phyloP scores from a whole-genome alignment of 305 asterid genomes.

The Nicotiana rustica region DNA sequence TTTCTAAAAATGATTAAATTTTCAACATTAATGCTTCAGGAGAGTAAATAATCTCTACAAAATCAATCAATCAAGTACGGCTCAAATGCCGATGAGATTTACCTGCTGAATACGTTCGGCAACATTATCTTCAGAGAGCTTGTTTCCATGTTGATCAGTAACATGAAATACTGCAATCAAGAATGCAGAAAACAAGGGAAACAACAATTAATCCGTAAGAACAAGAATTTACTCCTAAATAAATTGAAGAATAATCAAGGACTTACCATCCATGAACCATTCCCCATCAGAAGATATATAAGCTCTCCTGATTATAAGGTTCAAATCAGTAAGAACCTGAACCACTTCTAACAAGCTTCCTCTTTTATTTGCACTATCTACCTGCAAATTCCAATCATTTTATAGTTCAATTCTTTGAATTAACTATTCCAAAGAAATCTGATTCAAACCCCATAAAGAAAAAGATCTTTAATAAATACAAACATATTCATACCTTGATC shows the following conservation, averaged over 20 bases:
- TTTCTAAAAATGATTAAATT: neutral
- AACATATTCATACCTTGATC: constrained; percentile 49
- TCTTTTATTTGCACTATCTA: constrained; percentile 59
- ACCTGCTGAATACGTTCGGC: constrained; percentile 59
- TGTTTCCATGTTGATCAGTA: constrained; percentile 51
- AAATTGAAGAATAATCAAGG: neutral
- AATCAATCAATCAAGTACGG: neutral
- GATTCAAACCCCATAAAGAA: neutral
- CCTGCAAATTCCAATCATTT: constrained; percentile 43
- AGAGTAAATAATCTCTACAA: neutral
- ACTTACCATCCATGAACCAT: constrained; percentile 93
- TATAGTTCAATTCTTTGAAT: neutral
- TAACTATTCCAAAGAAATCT: neutral
- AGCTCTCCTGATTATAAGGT: constrained; percentile 75
- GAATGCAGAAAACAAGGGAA: constrained; percentile 2
- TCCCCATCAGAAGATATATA: constrained; percentile 92
- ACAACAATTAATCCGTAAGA: constrained; percentile 3
- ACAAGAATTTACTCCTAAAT: neutral
- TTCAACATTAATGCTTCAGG: neutral
- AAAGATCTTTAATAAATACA: neutral
- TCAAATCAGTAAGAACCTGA: constrained; percentile 89
- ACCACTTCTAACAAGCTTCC: constrained; percentile 70
- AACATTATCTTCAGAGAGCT: constrained; percentile 46
- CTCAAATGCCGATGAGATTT: constrained; percentile 25
- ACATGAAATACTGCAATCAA: constrained; percentile 48